Base-by-base conservation (phyloP, 2,329 filamentous ascomycete species). In the Apiospora aurea region DNA sequence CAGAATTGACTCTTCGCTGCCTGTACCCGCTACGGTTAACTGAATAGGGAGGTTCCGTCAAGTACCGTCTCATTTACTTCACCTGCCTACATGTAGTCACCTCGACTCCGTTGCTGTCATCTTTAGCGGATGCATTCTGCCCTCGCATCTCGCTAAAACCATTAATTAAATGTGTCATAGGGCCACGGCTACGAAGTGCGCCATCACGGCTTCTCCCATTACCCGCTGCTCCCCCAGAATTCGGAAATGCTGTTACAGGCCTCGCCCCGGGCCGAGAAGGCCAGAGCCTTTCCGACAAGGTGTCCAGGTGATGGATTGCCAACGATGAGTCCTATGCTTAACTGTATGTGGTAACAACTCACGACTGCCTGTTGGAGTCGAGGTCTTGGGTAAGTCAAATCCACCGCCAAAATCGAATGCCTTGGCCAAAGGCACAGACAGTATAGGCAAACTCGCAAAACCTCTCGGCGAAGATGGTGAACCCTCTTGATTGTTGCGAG, bases 301-400 rank as follows among this genome's bases (percentile, higher is more conserved):
- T 13, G 24, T 16, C 82, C 82, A 26, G 85, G 75, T 1, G 81
- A 79, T 8, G 83, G 82, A 51, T 84, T 83, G 14, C 82, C 82
- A 14, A 84, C 75, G 68, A 82, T 82, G 69, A 83, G 77, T 74
- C 85, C 82, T 70, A 85, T 77, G 26, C 5, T 49, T 16, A 79
- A 75, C 83, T 85, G 70, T 26, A 64, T 10, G 16, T 5, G 34
- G 14, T 10, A 14, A n/a, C 21, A 18, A 18, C 46, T n/a, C 21
- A 49, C 46, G 10, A 49, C 1, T 49, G 18, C 18, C 46, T 21
- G 7, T 38, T 38, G 34, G 5, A 38, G 34, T 38, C 34, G 34
- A 5, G 6, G 34, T 38, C 34, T 38, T 38, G 34, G 5, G 7
- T 38, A 38, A 38, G 34, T 38, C 7, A 29, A 29, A 29, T 29